Evolutionary conservation across 495 filamentous ascomycete genomes (phyloP).

Genomic region (Penicillium chermesinum): DNA sequence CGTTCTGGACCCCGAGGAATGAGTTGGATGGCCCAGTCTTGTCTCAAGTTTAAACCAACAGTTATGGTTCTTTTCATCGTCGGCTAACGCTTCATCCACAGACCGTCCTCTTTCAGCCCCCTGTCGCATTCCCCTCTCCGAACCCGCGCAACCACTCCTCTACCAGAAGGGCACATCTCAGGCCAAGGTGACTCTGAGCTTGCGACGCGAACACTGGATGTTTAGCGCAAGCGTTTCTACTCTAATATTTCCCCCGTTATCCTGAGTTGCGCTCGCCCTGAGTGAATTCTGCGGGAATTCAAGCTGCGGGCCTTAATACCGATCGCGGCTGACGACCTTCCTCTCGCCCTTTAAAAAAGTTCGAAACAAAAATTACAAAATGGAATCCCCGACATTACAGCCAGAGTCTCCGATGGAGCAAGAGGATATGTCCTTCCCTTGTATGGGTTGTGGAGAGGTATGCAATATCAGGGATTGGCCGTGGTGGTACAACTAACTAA

Average conservation of each 20-base stretch:
- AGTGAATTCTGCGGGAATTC: not conserved
- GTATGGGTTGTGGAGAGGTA: conserved; percentile 98
- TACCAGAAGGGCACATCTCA: not conserved
- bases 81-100: conserved; percentile 20
- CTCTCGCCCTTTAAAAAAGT: not conserved
- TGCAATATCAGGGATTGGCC: conserved; percentile 16
- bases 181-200: not conserved
- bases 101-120: conserved; percentile 19
- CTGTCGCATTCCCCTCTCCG: conserved; percentile 23
- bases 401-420: conserved; percentile 80
- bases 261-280: not conserved
- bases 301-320: not conserved
- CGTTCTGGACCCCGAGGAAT: conserved; percentile 1
- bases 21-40: not conserved
- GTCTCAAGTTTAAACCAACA: conserved; percentile 17
- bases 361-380: conserved; percentile 13
- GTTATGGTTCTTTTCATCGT: not conserved
- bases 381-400: conserved; percentile 50
- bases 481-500: conserved; percentile 10
- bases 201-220: conserved; percentile 5
- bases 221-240: not conserved
- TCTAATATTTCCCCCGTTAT: not conserved
- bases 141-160: conserved; percentile 11
- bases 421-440: conserved; percentile 83
- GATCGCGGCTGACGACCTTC: not conserved